Evolutionary conservation across 495 filamentous ascomycete genomes (phyloP).

Genomic region (Penicillium paxilli): DNA sequence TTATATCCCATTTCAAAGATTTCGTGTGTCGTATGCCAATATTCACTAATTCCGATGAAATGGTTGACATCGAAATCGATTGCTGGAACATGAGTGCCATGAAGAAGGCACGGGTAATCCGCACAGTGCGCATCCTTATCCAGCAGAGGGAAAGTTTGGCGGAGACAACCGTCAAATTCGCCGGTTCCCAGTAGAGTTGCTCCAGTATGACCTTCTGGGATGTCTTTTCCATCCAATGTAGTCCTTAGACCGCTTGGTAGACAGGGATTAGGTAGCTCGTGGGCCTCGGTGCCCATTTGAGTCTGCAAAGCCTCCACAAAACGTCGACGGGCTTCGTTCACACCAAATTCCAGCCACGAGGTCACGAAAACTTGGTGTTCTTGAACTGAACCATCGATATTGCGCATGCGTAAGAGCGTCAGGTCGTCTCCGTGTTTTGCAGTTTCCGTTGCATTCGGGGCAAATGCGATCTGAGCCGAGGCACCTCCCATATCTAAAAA

Average conservation of each 20-base stretch:
- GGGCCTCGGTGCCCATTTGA: conserved; percentile 47
- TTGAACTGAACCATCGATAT: conserved; percentile 67
- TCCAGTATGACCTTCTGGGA: conserved; percentile 31
- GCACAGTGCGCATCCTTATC: conserved; percentile 85
- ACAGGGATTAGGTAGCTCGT: conserved; percentile 88
- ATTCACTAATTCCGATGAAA: conserved; percentile 97
- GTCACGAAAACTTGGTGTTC: conserved; percentile 93
- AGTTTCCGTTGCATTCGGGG: conserved; percentile 88
- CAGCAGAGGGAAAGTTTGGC: conserved; percentile 78
- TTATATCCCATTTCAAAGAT: conserved; percentile 81
- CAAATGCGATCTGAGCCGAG: conserved; percentile 96
- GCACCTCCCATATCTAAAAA: conserved; percentile 99
- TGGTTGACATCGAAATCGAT: conserved; percentile 99
- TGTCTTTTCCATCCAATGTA: conserved; percentile 55
- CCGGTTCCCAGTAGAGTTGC: conserved; percentile 76
- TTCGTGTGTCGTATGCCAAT: conserved; percentile 98
- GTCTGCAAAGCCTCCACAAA: conserved; percentile 73
- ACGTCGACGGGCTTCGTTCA: conserved; percentile 81
- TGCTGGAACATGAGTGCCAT: conserved; percentile 87
- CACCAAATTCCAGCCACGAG: conserved; percentile 95
- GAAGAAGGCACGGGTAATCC: conserved; percentile 82
- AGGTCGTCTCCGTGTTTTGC: conserved; percentile 89
- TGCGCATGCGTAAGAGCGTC: conserved; percentile 80
- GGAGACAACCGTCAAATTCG: conserved; percentile 80
- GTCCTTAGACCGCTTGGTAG: conserved; percentile 75